phyloP scores from a whole-genome alignment of 805 yeast genomes.

The Metschnikowia chrysomelidarum region DNA sequence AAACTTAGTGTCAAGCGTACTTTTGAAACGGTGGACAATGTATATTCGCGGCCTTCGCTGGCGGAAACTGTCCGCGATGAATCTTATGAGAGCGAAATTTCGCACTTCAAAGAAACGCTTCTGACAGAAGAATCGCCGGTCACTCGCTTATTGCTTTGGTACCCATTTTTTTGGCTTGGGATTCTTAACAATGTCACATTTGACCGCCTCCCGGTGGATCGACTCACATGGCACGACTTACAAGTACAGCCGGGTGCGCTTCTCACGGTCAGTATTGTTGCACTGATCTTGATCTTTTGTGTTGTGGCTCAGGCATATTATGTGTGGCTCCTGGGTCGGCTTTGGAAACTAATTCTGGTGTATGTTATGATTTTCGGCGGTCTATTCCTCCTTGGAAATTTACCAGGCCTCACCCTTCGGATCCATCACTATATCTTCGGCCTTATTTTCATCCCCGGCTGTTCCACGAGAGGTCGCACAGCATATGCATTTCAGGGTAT shows the following conservation, averaged over 20 bases:
- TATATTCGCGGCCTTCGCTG: constrained; percentile 5
- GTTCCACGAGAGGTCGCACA: constrained; percentile 67
- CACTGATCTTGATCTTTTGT: constrained; percentile 45
- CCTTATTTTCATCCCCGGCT: constrained; percentile 76
- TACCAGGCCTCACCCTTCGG: constrained; percentile 72
- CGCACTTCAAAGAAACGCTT: not conserved
- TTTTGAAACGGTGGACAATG: constrained; percentile 23
- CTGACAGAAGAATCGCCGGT: constrained; percentile 31
- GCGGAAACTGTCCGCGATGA: constrained; percentile 6
- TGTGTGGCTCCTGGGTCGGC: constrained; percentile 75
- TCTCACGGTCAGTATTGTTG: constrained; percentile 55
- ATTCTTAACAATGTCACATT: constrained; percentile 82
- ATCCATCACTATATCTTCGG: constrained; percentile 81
- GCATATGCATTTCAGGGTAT: constrained; percentile 83
- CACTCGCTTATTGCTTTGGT: constrained; percentile 60
- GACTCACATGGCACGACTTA: constrained; percentile 71
- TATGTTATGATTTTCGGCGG: constrained; percentile 54
- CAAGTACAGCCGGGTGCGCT: constrained; percentile 76
- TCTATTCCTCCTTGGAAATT: constrained; percentile 13
- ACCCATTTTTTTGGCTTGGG: constrained; percentile 81
- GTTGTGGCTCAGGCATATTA: constrained; percentile 71
- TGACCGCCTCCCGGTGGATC: constrained; percentile 84
- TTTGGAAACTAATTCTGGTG: constrained; percentile 54
- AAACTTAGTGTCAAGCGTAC: constrained; percentile 51
- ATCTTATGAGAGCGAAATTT: constrained; percentile 1